phyloP scores from a whole-genome alignment of 257 asterid genomes.

The Nicotiana noctiflora region DNA sequence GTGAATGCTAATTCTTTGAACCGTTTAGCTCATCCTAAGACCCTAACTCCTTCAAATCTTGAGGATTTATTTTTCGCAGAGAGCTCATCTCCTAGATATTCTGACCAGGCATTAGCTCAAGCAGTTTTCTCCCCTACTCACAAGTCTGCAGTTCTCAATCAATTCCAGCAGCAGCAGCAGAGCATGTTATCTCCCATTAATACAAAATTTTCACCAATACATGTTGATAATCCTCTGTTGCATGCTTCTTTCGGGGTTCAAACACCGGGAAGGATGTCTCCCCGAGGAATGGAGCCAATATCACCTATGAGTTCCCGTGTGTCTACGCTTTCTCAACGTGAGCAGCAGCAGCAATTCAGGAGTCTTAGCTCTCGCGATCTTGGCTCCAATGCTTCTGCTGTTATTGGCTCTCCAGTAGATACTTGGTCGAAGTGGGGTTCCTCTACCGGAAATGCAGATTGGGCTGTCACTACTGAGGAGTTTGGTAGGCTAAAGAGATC shows the following conservation, averaged over 20 bases:
- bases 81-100: constrained; percentile 60
- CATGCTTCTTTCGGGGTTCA: constrained; percentile 49
- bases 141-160: constrained; percentile 50
- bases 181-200: constrained; percentile 62
- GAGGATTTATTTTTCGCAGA: constrained; percentile 68
- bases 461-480: constrained; percentile 40
- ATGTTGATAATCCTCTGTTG: constrained; percentile 41
- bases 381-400: constrained; percentile 41
- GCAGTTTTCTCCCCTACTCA: constrained; percentile 56
- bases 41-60: constrained; percentile 56
- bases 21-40: constrained; percentile 44
- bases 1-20: constrained; percentile 29
- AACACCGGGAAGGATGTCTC: constrained; percentile 72
- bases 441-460: constrained; percentile 43
- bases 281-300: constrained; percentile 55
- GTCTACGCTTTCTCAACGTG: constrained; percentile 52
- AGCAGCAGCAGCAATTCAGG: constrained; percentile 53
- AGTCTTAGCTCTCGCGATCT: constrained; percentile 77
- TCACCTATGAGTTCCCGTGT: constrained; percentile 70
- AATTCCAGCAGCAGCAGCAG: constrained; percentile 76
- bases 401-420: constrained; percentile 40
- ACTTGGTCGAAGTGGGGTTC: constrained; percentile 64
- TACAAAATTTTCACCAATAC: constrained; percentile 49
- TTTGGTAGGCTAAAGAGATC: constrained; percentile 47
- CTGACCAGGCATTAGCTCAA: constrained; percentile 45